Conservation (phyloP, 768 basidiomycete genomes). For the Tulasnella sp. region DNA sequence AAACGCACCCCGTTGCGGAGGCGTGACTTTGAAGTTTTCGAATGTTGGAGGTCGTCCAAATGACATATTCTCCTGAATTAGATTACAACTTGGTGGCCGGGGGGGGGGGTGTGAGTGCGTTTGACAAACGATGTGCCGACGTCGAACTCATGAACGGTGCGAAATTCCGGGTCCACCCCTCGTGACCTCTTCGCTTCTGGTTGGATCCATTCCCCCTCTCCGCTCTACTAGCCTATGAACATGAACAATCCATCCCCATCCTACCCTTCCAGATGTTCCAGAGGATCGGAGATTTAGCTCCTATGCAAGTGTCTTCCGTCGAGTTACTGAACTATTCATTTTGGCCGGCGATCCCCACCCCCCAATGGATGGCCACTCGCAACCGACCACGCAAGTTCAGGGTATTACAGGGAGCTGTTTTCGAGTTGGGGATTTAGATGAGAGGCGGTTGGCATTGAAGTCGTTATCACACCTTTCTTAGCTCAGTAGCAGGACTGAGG, state of each 20-base stretch:
- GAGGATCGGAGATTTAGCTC: neutral
- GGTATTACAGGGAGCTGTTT: neutral
- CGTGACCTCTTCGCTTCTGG: neutral
- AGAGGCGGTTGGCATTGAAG: neutral
- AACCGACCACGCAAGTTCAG: neutral
- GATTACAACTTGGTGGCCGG: neutral
- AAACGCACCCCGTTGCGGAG: constrained; percentile 41
- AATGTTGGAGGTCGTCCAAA: constrained; percentile 42
- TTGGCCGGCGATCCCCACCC: too few species aligned
- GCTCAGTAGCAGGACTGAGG: neutral
- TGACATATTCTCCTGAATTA: constrained; percentile 34
- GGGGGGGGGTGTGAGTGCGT: neutral
- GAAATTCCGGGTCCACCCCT: neutral
- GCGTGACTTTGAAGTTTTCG: constrained; percentile 38
- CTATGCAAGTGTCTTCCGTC: too few species aligned
- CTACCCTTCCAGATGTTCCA: neutral
- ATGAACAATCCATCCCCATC: neutral
- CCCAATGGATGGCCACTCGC: too few species aligned
- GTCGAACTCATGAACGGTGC: neutral
- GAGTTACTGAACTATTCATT: too few species aligned
- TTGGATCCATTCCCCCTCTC: neutral
- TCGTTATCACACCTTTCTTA: neutral
- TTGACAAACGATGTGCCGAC: neutral
- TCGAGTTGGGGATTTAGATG: neutral
- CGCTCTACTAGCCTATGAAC: neutral